A percentile compares a stretch with the other conserved stretches of the same genome.
These are phyloP conservation scores for Gloeophyllum trabeum DNA, from an alignment of 768 basidiomycete species.

Conservation along the genomic window DNA sequence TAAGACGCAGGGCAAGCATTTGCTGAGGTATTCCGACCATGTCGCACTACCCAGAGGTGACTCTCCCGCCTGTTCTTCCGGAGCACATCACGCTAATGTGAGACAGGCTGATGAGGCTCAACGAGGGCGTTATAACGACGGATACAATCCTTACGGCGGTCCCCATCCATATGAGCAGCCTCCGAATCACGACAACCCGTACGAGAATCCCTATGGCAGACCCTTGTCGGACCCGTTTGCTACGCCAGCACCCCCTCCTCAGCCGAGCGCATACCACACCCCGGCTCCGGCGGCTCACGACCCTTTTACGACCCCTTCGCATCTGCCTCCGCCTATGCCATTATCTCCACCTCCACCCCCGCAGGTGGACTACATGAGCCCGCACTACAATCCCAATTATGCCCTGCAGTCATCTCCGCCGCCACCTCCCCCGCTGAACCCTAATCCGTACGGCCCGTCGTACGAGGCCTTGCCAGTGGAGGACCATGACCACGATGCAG, in stretches of 20 bases:
- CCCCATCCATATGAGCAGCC: slow-evolving; percentile 30
- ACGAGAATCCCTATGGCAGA: slow-evolving; percentile 21
- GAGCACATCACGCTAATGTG: not conserved
- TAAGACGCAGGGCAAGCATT: no score
- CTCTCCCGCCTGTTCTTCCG: slow-evolving; percentile 5
- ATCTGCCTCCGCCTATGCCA: not conserved
- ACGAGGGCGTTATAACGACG: slow-evolving; percentile 54
- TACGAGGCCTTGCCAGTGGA: slow-evolving; percentile 27
- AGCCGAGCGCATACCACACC: slow-evolving; percentile 5
- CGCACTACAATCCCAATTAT: slow-evolving; percentile 13
- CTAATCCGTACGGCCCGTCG: slow-evolving; percentile 10
- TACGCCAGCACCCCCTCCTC: slow-evolving; percentile 11
- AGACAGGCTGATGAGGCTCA: slow-evolving; percentile 54
- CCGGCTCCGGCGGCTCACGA: slow-evolving; percentile 5
- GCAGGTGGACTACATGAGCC: slow-evolving; percentile 6
- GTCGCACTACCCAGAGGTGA: slow-evolving; percentile 30
- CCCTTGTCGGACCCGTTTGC: slow-evolving; percentile 31
- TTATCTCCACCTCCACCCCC: slow-evolving; percentile 2
- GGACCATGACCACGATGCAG: slow-evolving; percentile 20
- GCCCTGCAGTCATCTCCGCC: slow-evolving; percentile 8
- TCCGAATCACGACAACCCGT: slow-evolving; percentile 12
- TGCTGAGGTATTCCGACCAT: no score
- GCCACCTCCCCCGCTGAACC: slow-evolving; percentile 16
- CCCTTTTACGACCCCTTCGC: slow-evolving; percentile 2
- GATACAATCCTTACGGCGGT: slow-evolving; percentile 40